phyloP scores from a whole-genome alignment of 441 rosid species.

The Flueggea neowawraea region DNA sequence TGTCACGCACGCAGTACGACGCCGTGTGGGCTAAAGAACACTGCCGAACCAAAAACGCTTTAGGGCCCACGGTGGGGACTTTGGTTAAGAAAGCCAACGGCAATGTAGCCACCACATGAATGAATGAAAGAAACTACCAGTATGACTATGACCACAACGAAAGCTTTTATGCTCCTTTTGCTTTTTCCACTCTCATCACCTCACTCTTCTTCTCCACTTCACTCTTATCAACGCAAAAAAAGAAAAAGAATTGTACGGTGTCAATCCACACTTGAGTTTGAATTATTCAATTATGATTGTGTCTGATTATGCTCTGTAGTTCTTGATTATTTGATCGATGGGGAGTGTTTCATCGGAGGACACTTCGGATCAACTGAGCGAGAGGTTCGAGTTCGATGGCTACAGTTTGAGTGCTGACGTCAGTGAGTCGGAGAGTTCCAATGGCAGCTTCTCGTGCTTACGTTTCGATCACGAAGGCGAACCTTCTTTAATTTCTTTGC shows the following conservation, averaged over 20 bases:
- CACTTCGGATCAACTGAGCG: conserved; percentile 50
- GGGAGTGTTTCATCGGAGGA: conserved; percentile 61
- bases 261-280: too few species aligned
- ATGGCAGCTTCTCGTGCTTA: conserved; percentile 57
- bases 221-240: background rate
- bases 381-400: conserved; percentile 56
- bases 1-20: too few species aligned
- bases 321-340: conserved; percentile 21
- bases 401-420: conserved; percentile 86
- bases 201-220: background rate
- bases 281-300: background rate
- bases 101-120: too few species aligned
- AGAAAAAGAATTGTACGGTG: too few species aligned
- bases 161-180: background rate
- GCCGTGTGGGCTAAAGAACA: too few species aligned
- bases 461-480: conserved; percentile 45
- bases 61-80: too few species aligned
- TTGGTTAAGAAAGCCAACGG: too few species aligned
- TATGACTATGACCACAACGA: background rate
- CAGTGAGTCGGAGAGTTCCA: conserved; percentile 71
- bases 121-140: too few species aligned
- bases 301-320: background rate
- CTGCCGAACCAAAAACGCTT: too few species aligned
- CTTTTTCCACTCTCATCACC: conserved; percentile 3
- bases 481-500: conserved; percentile 47